A percentile compares a stretch with the other conserved stretches of the same genome.
Conservation (phyloP, 1,139 yeast genomes). For the Saccharomyces hybrid region DNA sequence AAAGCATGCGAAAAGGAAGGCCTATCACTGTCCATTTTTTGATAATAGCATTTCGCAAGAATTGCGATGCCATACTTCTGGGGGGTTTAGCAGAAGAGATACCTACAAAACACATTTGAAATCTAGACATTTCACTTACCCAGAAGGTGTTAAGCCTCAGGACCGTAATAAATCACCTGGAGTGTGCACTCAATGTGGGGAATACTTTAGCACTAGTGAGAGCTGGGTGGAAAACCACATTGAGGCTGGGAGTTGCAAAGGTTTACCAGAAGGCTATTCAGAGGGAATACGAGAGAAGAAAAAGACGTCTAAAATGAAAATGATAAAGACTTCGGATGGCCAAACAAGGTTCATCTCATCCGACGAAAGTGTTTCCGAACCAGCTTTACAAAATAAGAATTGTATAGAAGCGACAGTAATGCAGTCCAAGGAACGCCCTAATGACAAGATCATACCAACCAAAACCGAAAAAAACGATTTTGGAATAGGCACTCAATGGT, state of each 20-base stretch:
- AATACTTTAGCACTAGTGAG: conserved; percentile 65
- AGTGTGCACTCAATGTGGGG: conserved; percentile 76
- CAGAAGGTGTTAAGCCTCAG: conserved; percentile 72
- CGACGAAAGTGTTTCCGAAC: conserved; percentile 29
- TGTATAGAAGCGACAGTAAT: conserved; percentile 32
- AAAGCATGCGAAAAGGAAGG: conserved; percentile 80
- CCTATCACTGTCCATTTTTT: conserved; percentile 85
- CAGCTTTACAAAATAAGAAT: conserved; percentile 27
- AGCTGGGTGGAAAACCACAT: conserved; percentile 88
- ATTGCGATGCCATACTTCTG: conserved; percentile 77
- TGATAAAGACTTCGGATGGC: conserved; percentile 31
- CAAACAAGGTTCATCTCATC: conserved; percentile 32
- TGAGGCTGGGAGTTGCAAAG: conserved; percentile 73
- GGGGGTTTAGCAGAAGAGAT: conserved; percentile 92
- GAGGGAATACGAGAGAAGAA: conserved; percentile 12
- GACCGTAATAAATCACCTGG: conserved; percentile 67
- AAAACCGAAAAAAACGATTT: conserved; percentile 21
- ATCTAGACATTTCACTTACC: conserved; percentile 85
- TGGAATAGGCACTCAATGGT: conserved; percentile 22
- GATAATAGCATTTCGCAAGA: conserved; percentile 40
- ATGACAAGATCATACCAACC: conserved; percentile 16
- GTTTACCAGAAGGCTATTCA: conserved; percentile 48
- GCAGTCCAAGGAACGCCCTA: conserved; percentile 24
- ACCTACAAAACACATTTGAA: conserved; percentile 92
- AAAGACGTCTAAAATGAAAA: conserved; percentile 23